Evolutionary conservation across 2,329 filamentous ascomycete genomes (phyloP).

Genomic region (Colletotrichum sp.): DNA sequence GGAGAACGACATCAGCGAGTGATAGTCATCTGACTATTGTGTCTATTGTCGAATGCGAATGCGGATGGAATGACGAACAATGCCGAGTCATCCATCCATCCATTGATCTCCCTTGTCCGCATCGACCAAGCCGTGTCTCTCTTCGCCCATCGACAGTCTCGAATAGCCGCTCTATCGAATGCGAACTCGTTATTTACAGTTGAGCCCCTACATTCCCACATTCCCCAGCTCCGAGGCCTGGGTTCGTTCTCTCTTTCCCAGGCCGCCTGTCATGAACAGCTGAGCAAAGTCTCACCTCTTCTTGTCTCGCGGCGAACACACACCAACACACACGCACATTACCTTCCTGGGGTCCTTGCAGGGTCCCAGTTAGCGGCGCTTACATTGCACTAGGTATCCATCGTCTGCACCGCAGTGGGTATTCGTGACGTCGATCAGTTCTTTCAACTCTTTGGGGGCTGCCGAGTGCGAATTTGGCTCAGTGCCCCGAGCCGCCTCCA

Average conservation of each 20-base stretch:
- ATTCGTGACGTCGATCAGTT: slow-evolving; percentile 19
- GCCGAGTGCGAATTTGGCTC: not conserved
- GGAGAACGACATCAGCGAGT: not conserved
- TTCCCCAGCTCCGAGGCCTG: not conserved
- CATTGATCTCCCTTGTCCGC: not conserved
- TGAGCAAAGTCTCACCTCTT: not conserved
- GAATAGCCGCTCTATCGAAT: not conserved
- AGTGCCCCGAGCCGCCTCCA: not conserved
- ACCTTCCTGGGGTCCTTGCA: slow-evolving; percentile 4
- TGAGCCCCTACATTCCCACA: not conserved
- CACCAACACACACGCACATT: not conserved
- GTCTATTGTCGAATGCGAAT: not conserved
- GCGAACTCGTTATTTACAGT: not conserved
- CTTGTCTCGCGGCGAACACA: not conserved
- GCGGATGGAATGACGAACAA: not conserved
- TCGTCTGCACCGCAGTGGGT: slow-evolving; percentile 3
- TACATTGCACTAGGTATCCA: slow-evolving; percentile 4
- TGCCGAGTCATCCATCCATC: not conserved
- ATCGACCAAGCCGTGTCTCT: not conserved
- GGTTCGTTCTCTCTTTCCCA: not conserved
- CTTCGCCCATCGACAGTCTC: not conserved
- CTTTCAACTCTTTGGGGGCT: slow-evolving; percentile 1
- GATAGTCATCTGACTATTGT: not conserved
- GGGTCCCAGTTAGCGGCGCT: slow-evolving; percentile 16
- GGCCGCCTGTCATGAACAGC: not conserved